Base-by-base conservation (phyloP, 2,329 filamentous ascomycete species). In the Sclerotinia trifoliorum region DNA sequence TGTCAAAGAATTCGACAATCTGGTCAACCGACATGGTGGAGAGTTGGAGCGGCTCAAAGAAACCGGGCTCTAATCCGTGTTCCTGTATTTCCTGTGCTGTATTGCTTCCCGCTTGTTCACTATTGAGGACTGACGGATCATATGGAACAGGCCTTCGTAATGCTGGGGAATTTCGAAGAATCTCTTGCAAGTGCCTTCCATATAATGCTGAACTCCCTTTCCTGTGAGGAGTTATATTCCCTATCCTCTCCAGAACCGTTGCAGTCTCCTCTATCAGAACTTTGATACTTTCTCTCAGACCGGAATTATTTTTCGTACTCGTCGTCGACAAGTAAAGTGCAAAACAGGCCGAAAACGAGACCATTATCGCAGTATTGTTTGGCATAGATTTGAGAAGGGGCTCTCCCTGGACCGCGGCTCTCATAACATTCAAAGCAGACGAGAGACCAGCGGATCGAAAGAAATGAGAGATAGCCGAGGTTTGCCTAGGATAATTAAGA, bases 341-440 rank as follows among this genome's bases (percentile, higher is more conserved):
- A 70, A 90, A 90, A 73, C 87, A 90, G n/a, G 88, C 88, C 0
- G 90, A 89, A 71, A 91, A 92, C 1, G 89, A 90, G 17, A 92
- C 90, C 90, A 92, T 92, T 71, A 73, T 92, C 90, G 67, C 89
- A 86, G 90, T 91, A 73, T 92, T 92, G 77, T 92, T 92, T 0
- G 90, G 90, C 89, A 92, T 92, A 0, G 89, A 91, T 67, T 87
- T 87, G 0, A 92, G 82, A 70, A 89, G 85, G 0, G 83, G 80
- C 75, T 92, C 90, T 46, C 89, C 89, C 77, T 91, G 89, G 7
- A 92, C 90, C 0, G 89, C 89, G 1, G 88, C 88, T 29, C 90
- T 86, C 82, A 92, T 85, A 5, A 92, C 90, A 68, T 91, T 91
- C n/a, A 92, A 78, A 0, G 90, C 88, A 0, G 89, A 90, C 0